A percentile compares a stretch with the other conserved stretches of the same genome.
Conservation (phyloP, 768 basidiomycete genomes). For the Rhizopogon roseolus region DNA sequence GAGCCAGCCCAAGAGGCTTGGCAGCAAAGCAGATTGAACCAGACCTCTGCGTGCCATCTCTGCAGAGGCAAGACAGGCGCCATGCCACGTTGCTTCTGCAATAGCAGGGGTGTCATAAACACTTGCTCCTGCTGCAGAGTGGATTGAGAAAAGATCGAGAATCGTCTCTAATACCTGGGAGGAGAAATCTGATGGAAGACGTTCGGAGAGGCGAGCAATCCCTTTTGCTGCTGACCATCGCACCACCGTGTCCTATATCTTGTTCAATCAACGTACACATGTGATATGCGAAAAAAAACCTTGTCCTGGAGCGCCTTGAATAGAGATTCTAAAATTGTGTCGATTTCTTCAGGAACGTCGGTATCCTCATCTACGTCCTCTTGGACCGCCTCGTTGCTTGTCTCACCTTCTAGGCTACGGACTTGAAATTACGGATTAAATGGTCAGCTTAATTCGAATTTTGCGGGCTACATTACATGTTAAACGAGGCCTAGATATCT, state of each 20-base stretch:
- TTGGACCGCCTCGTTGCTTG: constrained; percentile 5
- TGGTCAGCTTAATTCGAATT: not conserved
- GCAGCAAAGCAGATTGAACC: constrained; percentile 51
- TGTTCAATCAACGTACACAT: not conserved
- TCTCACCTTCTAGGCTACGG: constrained; percentile 18
- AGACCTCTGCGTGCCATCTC: constrained; percentile 87
- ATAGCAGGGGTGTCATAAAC: constrained; percentile 69
- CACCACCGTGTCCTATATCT: constrained; percentile 80
- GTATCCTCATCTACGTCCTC: constrained; percentile 30
- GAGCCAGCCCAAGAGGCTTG: constrained; percentile 71
- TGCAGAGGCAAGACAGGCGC: constrained; percentile 86
- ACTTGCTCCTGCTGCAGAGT: constrained; percentile 57
- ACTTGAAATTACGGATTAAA: constrained; percentile 7
- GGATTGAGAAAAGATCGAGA: constrained; percentile 71
- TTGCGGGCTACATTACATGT: not conserved
- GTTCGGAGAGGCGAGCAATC: constrained; percentile 76
- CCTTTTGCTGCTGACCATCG: constrained; percentile 95
- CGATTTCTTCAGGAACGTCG: constrained; percentile 78
- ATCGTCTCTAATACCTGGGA: constrained; percentile 81
- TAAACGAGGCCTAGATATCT: constrained; percentile 18
- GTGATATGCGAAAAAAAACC: constrained; percentile 35
- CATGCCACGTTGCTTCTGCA: constrained; percentile 93
- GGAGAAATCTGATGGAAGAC: constrained; percentile 70
- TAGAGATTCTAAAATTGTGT: constrained; percentile 65
- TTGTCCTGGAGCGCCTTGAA: constrained; percentile 77